Percentiles rank a stretch among this genome's conserved stretches.
phyloP scores from a whole-genome alignment of 306 rosid genomes.

The Citrullus amarus region DNA sequence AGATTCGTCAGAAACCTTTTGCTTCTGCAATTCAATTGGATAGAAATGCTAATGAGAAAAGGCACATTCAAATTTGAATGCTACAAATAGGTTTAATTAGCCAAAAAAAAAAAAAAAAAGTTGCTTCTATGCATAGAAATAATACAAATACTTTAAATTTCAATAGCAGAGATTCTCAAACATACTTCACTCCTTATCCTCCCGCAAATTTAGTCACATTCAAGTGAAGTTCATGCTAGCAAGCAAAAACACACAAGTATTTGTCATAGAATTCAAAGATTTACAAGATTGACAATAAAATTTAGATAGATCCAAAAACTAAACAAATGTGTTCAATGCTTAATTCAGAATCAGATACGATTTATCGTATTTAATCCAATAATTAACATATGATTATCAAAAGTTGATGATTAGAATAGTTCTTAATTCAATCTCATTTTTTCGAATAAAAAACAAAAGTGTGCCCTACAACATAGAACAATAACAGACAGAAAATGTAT shows the following conservation, averaged over 20 bases:
- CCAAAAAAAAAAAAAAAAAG: background rate
- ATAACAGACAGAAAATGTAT: background rate
- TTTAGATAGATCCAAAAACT: background rate
- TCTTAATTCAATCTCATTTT: background rate
- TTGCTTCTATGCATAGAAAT: background rate
- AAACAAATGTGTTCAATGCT: background rate
- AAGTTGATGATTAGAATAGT: background rate
- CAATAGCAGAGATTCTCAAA: background rate
- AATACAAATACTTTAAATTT: too few species aligned
- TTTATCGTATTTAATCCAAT: too few species aligned
- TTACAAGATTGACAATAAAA: background rate
- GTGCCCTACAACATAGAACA: background rate
- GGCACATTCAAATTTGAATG: background rate
- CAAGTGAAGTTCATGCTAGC: background rate
- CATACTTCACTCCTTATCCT: background rate
- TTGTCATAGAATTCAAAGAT: background rate
- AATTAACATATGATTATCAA: background rate
- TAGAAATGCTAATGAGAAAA: background rate
- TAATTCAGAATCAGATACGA: background rate
- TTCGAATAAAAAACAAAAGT: background rate
- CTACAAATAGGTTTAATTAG: background rate
- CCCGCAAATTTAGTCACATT: background rate
- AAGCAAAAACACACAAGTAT: background rate
- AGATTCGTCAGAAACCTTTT: slow-evolving; percentile 27
- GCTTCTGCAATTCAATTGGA: slow-evolving; percentile 19